Percentiles rank a stretch among this genome's conserved stretches.
phyloP scores from a whole-genome alignment of 164 flowering plant species.

The Dillenia suffruticosa region DNA sequence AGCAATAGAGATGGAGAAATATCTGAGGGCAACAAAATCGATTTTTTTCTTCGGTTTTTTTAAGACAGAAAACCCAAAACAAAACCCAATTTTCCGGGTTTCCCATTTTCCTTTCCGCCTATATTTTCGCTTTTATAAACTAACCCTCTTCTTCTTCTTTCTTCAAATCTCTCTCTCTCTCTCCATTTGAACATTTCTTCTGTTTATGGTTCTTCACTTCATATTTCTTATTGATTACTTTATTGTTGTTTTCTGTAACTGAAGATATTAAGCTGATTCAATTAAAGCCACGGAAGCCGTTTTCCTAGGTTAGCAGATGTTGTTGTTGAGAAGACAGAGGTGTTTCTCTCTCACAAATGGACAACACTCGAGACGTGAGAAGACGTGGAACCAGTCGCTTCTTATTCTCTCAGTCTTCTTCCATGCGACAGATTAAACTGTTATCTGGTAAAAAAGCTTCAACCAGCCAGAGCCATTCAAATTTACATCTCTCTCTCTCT shows the following conservation, averaged over 20 bases:
- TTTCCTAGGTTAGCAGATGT: slow-evolving; percentile 10
- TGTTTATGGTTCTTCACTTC: not conserved
- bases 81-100: slow-evolving; percentile 20
- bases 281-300: slow-evolving; percentile 9
- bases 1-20: slow-evolving; percentile 7
- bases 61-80: slow-evolving; percentile 8
- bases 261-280: slow-evolving; percentile 8
- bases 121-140: slow-evolving; percentile 17
- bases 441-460: slow-evolving; percentile 28
- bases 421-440: slow-evolving; percentile 18
- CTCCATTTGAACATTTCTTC: not conserved
- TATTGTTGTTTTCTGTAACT: not conserved
- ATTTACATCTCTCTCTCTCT: slow-evolving; percentile 1
- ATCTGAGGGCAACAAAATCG: slow-evolving; percentile 12
- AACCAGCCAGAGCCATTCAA: slow-evolving; percentile 12
- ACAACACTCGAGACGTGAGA: slow-evolving; percentile 39
- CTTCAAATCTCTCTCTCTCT: slow-evolving; percentile 5
- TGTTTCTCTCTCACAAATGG: slow-evolving; percentile 27
- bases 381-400: slow-evolving; percentile 31
- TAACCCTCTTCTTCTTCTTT: slow-evolving; percentile 6
- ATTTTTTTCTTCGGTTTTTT: slow-evolving; percentile 13
- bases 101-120: slow-evolving; percentile 20
- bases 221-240: not conserved
- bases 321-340: too few species aligned
- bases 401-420: slow-evolving; percentile 5